Evolutionary conservation across 768 basidiomycete species (phyloP).

Genomic region (Rhodotorula babjevae): DNA sequence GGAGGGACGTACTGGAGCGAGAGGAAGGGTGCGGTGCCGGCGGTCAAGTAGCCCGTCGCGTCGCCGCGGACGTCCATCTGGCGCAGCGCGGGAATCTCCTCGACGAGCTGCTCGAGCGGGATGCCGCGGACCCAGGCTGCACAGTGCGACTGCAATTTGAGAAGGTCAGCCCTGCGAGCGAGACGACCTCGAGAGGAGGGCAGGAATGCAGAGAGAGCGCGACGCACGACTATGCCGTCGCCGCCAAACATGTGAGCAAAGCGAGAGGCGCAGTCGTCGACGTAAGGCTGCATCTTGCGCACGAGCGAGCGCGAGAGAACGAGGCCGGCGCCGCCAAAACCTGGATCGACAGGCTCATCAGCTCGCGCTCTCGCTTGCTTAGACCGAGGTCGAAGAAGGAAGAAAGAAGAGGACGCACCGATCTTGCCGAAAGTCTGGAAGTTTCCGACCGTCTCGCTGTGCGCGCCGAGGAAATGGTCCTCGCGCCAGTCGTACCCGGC

Average conservation of each 20-base stretch:
- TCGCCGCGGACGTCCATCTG: conserved; percentile 35
- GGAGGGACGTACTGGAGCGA: conserved; percentile 12
- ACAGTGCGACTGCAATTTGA: conserved; percentile 7
- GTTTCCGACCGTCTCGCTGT: conserved; percentile 23
- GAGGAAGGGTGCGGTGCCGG: conserved; percentile 18
- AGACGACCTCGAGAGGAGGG: too few relatives aligned
- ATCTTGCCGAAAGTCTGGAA: conserved; percentile 27
- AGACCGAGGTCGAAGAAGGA: too few relatives aligned
- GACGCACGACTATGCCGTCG: conserved; percentile 25
- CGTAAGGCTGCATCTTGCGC: conserved; percentile 23
- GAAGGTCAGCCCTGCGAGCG: not conserved
- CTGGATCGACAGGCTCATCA: too few relatives aligned
- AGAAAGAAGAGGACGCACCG: too few relatives aligned
- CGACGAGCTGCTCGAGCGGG: conserved; percentile 22
- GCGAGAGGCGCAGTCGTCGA: conserved; percentile 19
- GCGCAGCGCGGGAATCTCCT: conserved; percentile 15
- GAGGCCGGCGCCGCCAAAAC: conserved; percentile 27
- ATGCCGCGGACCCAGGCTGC: conserved; percentile 11
- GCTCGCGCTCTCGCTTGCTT: too few relatives aligned
- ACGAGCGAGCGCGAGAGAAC: conserved; percentile 20
- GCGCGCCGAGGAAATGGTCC: conserved; percentile 21
- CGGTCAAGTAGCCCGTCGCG: conserved; percentile 25
- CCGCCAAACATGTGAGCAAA: conserved; percentile 28
- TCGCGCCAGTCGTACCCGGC: conserved; percentile 19
- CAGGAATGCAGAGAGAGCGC: not conserved